Evolutionary conservation across 164 flowering plant genomes (phyloP).

Genomic region (Chimonanthus salicifolius): DNA sequence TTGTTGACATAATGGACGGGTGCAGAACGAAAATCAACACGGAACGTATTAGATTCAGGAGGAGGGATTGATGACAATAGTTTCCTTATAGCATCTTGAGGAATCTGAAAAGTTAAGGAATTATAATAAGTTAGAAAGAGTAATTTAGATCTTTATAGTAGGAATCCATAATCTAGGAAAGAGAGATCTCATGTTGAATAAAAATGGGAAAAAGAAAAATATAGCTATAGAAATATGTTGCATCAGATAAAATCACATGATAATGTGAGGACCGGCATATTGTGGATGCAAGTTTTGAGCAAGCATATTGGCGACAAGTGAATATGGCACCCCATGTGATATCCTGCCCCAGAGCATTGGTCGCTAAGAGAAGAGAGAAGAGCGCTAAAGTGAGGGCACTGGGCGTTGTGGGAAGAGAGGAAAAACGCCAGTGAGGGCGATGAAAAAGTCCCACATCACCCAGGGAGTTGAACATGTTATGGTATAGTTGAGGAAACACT

Average conservation of each 20-base stretch:
- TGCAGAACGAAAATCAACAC: slow-evolving; percentile 85
- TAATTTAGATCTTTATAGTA: background rate
- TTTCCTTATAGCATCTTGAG: slow-evolving; percentile 46
- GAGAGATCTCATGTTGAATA: background rate
- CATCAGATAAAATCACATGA: background rate
- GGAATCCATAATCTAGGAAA: background rate
- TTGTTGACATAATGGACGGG: slow-evolving; percentile 93
- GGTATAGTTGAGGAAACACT: too few species aligned
- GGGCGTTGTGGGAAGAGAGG: too few species aligned
- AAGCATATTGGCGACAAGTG: background rate
- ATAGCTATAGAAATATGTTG: background rate
- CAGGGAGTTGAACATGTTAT: too few species aligned
- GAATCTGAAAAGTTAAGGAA: slow-evolving; percentile 51
- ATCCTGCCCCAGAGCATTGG: background rate
- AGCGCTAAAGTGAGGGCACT: too few species aligned
- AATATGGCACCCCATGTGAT: too few species aligned
- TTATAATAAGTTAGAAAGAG: slow-evolving; percentile 7
- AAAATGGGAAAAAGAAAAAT: background rate
- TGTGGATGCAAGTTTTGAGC: background rate
- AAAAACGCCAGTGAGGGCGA: too few species aligned
- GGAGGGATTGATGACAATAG: slow-evolving; percentile 59
- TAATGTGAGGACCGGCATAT: background rate
- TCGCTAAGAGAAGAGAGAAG: background rate
- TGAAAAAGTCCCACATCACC: too few species aligned
- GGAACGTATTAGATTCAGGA: slow-evolving; percentile 51